Base-by-base conservation (phyloP, 306 rosid species). In the Argentina anserina region DNA sequence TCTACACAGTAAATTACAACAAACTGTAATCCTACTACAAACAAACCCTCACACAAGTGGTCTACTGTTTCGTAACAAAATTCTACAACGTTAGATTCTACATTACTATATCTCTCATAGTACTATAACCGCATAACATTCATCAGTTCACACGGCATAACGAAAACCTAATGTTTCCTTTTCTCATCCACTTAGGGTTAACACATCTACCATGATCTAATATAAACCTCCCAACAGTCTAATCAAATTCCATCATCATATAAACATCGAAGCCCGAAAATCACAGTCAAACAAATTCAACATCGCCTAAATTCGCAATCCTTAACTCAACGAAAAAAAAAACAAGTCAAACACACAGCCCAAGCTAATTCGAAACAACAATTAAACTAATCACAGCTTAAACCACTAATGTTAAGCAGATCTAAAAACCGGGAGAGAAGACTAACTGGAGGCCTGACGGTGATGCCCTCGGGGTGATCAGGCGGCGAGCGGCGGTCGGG, bases 361-460 rank as follows among this genome's bases (percentile, higher is more conserved):
- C 7, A 14, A 37, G 26, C 43, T 36, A 28, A 75, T 33, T 63
- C 49, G n/a, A 45, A 69, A 21, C 31, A 76, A 78, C 33, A 78
- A 79, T 75, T 49, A 14, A 75, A 74, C 62, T 43, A 77, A 76
- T 23, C 62, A n/a, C 9, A 58, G n/a, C 76, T 46, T 45, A 25
- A 64, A 53, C 76, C 69, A 61, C 67, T 37, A 49, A 74, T 15
- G 26, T 23, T 0, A 17, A 76, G 75, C 72, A 82, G 85, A 90
- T 88, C 96, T 55, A 28, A 26, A 5, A 18, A 55, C 36, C 0
- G 12, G 69, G 60, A 33, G 36, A 55, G 31, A 41, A 47, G 3
- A 75, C 92, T 82, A 40, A 94, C 98, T 0, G 89, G 85, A 55
- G 96, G 66, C 81, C 81, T 91, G 45, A 94, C 85, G 33, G 83